Evolutionary conservation across 2,329 filamentous ascomycete species (phyloP).

Genomic region (Bipolaris victoriae): DNA sequence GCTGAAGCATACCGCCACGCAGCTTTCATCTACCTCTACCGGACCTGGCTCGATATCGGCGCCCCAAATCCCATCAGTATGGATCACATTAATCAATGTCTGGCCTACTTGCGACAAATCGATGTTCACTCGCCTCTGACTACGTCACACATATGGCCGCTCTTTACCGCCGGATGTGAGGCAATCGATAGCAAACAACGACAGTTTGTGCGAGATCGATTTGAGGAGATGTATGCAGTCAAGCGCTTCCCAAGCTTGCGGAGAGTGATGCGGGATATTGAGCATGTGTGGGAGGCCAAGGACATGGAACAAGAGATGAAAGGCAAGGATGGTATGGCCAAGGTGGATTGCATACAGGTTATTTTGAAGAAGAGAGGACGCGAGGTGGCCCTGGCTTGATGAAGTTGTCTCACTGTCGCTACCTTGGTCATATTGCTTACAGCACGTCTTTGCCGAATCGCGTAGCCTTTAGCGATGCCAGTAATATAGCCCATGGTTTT

Average conservation of each 20-base stretch:
- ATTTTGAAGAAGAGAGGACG: conserved; percentile 32
- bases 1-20: conserved; percentile 41
- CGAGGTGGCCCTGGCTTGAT: conserved; percentile 39
- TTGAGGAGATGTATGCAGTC: conserved; percentile 30
- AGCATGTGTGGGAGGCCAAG: conserved; percentile 39
- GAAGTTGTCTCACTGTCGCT: too few relatives aligned
- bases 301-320: conserved; percentile 31
- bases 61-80: conserved; percentile 39
- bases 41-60: conserved; percentile 41
- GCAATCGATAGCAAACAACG: conserved; percentile 28
- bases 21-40: conserved; percentile 44
- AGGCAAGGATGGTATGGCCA: conserved; percentile 34
- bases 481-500: too few relatives aligned
- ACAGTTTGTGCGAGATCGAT: conserved; percentile 35
- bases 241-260: conserved; percentile 35
- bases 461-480: too few relatives aligned
- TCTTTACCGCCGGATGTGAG: conserved; percentile 43
- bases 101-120: conserved; percentile 26
- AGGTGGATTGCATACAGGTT: conserved; percentile 43
- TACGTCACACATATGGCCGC: conserved; percentile 41
- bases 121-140: conserved; percentile 31
- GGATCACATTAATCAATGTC: conserved; percentile 35
- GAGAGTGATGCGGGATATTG: conserved; percentile 36
- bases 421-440: too few relatives aligned
- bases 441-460: too few relatives aligned